Evolutionary conservation across 2,329 filamentous ascomycete species (phyloP).

Genomic region (Penicillium thymicola): DNA sequence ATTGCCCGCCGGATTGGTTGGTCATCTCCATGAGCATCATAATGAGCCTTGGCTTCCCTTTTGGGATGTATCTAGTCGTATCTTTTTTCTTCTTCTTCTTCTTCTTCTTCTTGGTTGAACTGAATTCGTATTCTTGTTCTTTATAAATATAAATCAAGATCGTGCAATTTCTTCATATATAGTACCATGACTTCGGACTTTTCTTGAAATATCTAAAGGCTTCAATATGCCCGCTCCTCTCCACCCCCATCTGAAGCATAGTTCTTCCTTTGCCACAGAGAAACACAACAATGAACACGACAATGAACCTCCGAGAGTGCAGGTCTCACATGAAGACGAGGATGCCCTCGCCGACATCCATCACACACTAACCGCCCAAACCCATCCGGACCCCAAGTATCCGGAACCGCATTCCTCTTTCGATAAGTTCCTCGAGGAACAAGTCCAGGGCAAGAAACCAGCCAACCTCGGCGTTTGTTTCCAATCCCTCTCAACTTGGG

Average conservation of each 20-base stretch:
- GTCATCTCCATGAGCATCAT: background rate
- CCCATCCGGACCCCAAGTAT: slow-evolving; percentile 16
- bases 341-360: slow-evolving; percentile 32
- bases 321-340: slow-evolving; percentile 30
- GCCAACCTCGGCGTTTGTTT: slow-evolving; percentile 73
- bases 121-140: background rate
- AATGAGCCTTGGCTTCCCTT: background rate
- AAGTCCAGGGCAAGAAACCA: slow-evolving; percentile 61
- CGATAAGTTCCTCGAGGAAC: slow-evolving; percentile 65
- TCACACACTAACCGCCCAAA: slow-evolving; percentile 27
- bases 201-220: background rate
- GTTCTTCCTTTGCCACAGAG: slow-evolving; percentile 18
- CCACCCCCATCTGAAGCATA: slow-evolving; percentile 21
- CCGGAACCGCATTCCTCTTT: slow-evolving; percentile 58
- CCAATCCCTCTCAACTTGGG: slow-evolving; percentile 68
- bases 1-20: background rate
- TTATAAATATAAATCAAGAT: slow-evolving; percentile 1
- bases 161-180: background rate
- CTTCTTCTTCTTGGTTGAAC: no score
- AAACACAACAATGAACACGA: slow-evolving; percentile 9
- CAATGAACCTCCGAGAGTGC: slow-evolving; percentile 22
- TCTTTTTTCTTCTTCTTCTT: background rate
- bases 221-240: slow-evolving; percentile 30
- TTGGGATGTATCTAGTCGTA: background rate
- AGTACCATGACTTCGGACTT: background rate